A percentile compares a stretch with the other conserved stretches of the same genome.
Conservation (phyloP, 164 flowering plant species). For the Vitis riparia region DNA sequence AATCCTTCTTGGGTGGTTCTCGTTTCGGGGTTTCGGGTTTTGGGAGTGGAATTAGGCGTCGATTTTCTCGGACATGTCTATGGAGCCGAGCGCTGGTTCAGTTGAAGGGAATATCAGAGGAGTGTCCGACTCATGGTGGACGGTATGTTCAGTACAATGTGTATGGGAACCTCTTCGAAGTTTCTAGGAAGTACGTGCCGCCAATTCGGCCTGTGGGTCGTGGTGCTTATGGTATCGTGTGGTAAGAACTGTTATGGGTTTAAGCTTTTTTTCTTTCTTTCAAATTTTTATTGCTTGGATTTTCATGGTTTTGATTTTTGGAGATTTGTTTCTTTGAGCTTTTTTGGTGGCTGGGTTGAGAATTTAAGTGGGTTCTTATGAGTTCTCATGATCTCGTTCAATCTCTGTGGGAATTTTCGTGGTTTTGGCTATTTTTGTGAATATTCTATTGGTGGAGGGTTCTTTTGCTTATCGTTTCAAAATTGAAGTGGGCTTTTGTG, state of each 20-base stretch:
- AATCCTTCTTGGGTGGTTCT: conserved; percentile 1
- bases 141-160: conserved; percentile 81
- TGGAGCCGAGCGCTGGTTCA: conserved; percentile 46
- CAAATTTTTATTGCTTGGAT: too few species aligned
- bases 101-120: conserved; percentile 48
- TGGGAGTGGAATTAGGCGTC: too few species aligned
- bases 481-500: neutral
- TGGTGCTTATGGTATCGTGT: conserved; percentile 97
- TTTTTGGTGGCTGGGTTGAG: neutral
- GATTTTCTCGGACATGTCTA: conserved; percentile 14
- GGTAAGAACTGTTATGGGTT: conserved; percentile 43
- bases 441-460: neutral
- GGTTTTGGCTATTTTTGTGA: neutral
- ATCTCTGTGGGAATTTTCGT: neutral
- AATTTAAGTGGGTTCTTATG: too few species aligned
- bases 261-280: neutral
- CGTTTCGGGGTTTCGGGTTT: conserved; percentile 2
- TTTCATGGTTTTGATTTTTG: neutral
- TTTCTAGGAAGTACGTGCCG: conserved; percentile 81
- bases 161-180: conserved; percentile 83
- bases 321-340: neutral
- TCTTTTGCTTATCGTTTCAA: neutral
- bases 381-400: too few species aligned
- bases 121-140: conserved; percentile 68
- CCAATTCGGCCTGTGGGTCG: conserved; percentile 90